A percentile compares a stretch with the other conserved stretches of the same genome.
Conservation (phyloP, 2,329 filamentous ascomycete genomes). For the Chrysoporthe cubensis region DNA sequence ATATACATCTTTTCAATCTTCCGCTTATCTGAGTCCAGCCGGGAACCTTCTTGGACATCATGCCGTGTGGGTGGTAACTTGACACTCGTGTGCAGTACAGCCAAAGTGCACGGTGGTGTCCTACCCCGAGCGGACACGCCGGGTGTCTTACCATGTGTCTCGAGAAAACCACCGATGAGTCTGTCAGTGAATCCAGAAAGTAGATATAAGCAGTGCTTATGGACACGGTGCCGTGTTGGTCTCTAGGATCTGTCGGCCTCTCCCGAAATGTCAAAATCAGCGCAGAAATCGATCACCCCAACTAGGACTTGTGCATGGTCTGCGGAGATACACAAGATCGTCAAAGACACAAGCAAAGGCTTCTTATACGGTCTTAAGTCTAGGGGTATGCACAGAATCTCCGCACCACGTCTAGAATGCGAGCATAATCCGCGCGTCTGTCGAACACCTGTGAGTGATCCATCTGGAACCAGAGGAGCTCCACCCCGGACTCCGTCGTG, state of each 20-base stretch:
- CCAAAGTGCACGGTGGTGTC: too few species aligned
- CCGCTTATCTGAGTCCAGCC: background rate
- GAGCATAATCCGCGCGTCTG: constrained; percentile 26
- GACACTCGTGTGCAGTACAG: too few species aligned
- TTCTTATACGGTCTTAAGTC: background rate
- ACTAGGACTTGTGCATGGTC: background rate
- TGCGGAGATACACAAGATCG: background rate
- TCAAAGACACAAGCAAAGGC: background rate
- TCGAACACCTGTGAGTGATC: constrained; percentile 70
- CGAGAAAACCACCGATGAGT: too few species aligned
- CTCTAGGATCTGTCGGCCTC: background rate
- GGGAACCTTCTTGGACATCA: too few species aligned
- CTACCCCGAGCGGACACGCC: too few species aligned
- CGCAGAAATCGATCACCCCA: background rate
- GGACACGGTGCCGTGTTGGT: background rate
- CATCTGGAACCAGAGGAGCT: constrained; percentile 64
- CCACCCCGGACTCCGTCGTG: constrained; percentile 46
- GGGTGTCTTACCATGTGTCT: too few species aligned
- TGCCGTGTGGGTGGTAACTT: too few species aligned
- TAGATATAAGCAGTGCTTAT: background rate
- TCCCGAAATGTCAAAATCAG: background rate
- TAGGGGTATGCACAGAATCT: constrained; percentile 18
- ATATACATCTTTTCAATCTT: background rate
- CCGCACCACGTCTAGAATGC: constrained; percentile 20
- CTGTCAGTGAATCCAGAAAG: background rate